Conservation (phyloP, 2,329 filamentous ascomycete genomes). For the Colletotrichum agaves region DNA sequence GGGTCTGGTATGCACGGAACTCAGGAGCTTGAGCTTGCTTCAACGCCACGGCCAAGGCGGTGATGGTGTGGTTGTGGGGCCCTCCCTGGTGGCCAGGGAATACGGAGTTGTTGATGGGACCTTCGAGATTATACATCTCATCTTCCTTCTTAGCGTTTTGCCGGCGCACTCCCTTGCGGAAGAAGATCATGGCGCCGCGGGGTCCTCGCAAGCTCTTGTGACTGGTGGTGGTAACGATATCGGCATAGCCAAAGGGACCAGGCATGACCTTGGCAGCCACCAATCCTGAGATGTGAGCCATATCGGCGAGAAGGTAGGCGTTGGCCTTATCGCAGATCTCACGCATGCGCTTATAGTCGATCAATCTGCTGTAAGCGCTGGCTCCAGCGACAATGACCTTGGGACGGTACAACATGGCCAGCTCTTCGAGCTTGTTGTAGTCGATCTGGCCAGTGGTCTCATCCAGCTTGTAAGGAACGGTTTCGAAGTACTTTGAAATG, state of each 20-base stretch:
- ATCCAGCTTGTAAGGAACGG: conserved; percentile 91
- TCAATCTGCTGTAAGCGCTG: conserved; percentile 93
- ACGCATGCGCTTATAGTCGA: conserved; percentile 94
- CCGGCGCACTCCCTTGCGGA: conserved; percentile 88
- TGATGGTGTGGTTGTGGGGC: conserved; percentile 99
- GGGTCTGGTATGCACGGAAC: conserved; percentile 92
- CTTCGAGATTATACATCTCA: conserved; percentile 89
- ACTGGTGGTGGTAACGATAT: conserved; percentile 97
- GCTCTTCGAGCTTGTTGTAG: conserved; percentile 89
- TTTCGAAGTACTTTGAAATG: conserved; percentile 99
- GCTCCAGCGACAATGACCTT: conserved; percentile 96
- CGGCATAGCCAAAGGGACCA: conserved; percentile 87
- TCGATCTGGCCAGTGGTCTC: conserved; percentile 93
- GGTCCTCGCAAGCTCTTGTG: conserved; percentile 98
- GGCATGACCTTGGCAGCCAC: conserved; percentile 92
- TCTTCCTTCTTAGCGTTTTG: conserved; percentile 88
- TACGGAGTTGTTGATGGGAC: conserved; percentile 93
- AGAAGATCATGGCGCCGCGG: conserved; percentile 98
- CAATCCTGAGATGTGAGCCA: conserved; percentile 96
- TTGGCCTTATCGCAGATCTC: conserved; percentile 91
- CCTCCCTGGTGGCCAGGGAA: conserved; percentile 99
- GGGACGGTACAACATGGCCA: conserved; percentile 89
- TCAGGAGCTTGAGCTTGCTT: conserved; percentile 92
- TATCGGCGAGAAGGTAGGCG: conserved; percentile 93
- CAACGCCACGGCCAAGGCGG: conserved; percentile 90